Percentiles rank a stretch among this genome's conserved stretches.
Conservation (phyloP, 192 early-diverging fungal genomes). For the Spizellomyces sp. region DNA sequence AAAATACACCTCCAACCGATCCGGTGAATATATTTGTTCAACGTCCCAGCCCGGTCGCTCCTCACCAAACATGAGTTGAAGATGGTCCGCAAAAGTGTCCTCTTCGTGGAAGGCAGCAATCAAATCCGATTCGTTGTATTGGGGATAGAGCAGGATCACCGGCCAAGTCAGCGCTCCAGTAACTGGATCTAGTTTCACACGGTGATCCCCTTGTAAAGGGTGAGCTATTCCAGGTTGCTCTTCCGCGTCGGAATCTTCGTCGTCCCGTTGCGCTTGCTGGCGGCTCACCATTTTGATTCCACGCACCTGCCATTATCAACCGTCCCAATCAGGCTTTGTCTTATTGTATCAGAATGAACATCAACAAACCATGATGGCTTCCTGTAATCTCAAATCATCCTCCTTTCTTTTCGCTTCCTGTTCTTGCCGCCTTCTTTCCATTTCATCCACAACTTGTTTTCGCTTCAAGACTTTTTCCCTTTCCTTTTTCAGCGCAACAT, state of each 20-base stretch:
- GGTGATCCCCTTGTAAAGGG: slow-evolving; percentile 44
- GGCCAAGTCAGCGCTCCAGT: slow-evolving; percentile 68
- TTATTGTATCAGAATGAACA: neutral
- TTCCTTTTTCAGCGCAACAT: slow-evolving; percentile 43
- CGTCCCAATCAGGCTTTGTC: no score
- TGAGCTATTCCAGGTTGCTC: slow-evolving; percentile 35
- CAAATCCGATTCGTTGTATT: slow-evolving; percentile 86
- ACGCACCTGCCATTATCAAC: no score
- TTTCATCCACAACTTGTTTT: slow-evolving; percentile 47
- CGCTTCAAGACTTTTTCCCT: slow-evolving; percentile 45
- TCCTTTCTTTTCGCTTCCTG: slow-evolving; percentile 50
- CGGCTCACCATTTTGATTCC: no score
- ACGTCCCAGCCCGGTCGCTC: slow-evolving; percentile 82
- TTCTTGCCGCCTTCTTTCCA: slow-evolving; percentile 43
- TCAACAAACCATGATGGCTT: slow-evolving; percentile 40
- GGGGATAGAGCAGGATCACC: slow-evolving; percentile 93
- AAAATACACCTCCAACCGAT: slow-evolving; percentile 80
- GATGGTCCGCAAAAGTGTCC: slow-evolving; percentile 79
- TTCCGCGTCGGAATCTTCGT: slow-evolving; percentile 5
- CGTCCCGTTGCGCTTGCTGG: no score
- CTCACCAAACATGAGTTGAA: slow-evolving; percentile 75
- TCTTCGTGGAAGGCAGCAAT: slow-evolving; percentile 85
- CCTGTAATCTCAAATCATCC: slow-evolving; percentile 43
- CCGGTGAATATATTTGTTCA: slow-evolving; percentile 63
- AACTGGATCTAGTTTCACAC: slow-evolving; percentile 42